phyloP scores from a whole-genome alignment of 176 grass and related monocot genomes.

The Lolium multiflorum region DNA sequence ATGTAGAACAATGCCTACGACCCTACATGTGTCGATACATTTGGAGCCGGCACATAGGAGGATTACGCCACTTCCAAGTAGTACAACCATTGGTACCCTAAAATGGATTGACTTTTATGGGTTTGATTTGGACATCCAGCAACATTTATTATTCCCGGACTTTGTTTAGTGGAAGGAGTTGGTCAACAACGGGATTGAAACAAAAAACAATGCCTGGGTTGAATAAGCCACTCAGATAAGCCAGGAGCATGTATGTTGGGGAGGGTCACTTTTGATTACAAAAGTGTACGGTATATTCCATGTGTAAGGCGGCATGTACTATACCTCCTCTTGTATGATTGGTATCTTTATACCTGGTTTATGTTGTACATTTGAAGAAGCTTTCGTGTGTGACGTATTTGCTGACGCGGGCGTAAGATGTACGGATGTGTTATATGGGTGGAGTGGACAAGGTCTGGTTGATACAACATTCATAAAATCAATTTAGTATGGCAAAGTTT shows the following conservation, averaged over 20 bases:
- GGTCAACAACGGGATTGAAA: neutral
- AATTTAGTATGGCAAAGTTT: neutral
- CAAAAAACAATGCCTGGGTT: neutral
- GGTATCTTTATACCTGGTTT: too few species aligned
- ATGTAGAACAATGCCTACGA: too few species aligned
- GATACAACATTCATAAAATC: neutral
- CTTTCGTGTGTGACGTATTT: neutral
- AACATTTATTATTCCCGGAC: neutral
- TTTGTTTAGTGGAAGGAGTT: neutral
- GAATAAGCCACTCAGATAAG: too few species aligned
- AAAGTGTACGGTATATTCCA: neutral
- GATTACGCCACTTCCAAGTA: neutral
- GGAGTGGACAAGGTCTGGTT: neutral
- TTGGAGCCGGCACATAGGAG: too few species aligned
- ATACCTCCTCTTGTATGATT: neutral
- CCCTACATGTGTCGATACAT: too few species aligned
- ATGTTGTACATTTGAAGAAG: neutral
- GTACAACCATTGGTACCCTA: too few species aligned
- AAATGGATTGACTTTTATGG: neutral
- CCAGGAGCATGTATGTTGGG: too few species aligned
- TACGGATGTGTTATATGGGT: neutral
- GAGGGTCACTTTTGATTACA: neutral
- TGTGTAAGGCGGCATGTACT: neutral
- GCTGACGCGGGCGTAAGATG: neutral
- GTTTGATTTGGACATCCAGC: conserved; percentile 18